phyloP scores from a whole-genome alignment of 202 grass and related monocot genomes.

The Cymbopogon flexuosus region DNA sequence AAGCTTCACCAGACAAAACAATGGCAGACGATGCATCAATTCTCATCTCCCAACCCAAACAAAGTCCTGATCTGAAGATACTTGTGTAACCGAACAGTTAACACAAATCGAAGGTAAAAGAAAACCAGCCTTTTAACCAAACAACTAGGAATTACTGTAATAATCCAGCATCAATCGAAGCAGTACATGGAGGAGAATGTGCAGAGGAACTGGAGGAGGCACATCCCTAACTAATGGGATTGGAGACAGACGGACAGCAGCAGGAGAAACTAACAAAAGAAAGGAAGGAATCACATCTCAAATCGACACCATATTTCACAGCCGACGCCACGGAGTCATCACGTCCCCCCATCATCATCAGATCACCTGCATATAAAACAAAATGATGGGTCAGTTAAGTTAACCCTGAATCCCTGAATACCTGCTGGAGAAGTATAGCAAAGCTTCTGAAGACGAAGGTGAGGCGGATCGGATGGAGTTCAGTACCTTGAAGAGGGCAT shows the following conservation, averaged over 20 bases:
- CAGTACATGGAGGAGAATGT: slow-evolving; percentile 22
- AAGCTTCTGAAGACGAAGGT: too few species aligned
- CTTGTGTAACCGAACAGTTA: too few species aligned
- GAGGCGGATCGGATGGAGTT: too few species aligned
- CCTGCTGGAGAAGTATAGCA: too few species aligned
- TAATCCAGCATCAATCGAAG: background rate
- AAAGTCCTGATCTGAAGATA: too few species aligned
- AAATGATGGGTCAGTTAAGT: too few species aligned
- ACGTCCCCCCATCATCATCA: background rate
- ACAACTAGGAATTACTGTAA: background rate
- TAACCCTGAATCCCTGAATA: too few species aligned
- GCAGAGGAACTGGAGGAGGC: background rate
- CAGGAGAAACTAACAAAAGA: background rate
- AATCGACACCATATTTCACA: background rate
- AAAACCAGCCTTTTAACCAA: too few species aligned
- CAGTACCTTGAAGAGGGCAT: too few species aligned
- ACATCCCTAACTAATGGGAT: background rate
- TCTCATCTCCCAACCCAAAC: background rate
- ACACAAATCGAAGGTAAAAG: background rate
- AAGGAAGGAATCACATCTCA: background rate
- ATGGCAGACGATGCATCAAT: background rate
- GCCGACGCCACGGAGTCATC: background rate
- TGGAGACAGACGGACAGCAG: background rate
- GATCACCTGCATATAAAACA: background rate
- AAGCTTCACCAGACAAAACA: background rate